Conservation (phyloP, 179 eudicot species). For the Dionaea muscipula region DNA sequence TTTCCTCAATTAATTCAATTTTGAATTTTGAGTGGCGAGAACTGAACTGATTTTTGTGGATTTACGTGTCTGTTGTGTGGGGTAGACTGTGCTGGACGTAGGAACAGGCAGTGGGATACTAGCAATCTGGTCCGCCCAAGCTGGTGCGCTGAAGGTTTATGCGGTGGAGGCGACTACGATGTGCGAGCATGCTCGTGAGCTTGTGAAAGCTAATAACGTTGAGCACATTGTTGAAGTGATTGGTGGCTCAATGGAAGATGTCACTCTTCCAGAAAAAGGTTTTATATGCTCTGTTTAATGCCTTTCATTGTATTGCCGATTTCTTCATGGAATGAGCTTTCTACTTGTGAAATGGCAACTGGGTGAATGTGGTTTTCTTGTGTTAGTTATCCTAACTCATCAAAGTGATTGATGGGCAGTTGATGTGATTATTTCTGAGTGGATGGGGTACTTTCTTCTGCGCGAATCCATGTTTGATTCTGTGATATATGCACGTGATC, state of each 20-base stretch:
- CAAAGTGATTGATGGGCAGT: constrained; percentile 34
- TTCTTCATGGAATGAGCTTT: no score
- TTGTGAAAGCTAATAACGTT: constrained; percentile 73
- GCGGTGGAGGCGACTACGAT: constrained; percentile 98
- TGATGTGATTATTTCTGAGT: constrained; percentile 90
- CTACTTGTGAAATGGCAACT: not conserved
- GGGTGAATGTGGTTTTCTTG: not conserved
- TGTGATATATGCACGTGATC: constrained; percentile 88
- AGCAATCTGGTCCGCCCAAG: constrained; percentile 96
- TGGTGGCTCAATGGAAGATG: constrained; percentile 84
- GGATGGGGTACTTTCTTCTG: constrained; percentile 99
- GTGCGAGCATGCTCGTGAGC: constrained; percentile 81
- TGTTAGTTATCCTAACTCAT: not conserved
- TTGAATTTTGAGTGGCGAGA: not conserved
- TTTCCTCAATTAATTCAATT: not conserved
- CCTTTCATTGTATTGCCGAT: no score
- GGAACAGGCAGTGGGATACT: constrained; percentile 98
- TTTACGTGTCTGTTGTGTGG: constrained; percentile 8
- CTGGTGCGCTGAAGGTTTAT: constrained; percentile 92
- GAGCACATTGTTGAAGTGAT: constrained; percentile 75
- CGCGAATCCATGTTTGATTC: constrained; percentile 99
- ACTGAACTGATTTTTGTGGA: constrained; percentile 2
- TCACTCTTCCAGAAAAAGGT: constrained; percentile 89
- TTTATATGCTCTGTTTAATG: not conserved
- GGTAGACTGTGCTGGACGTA: constrained; percentile 83